These are phyloP conservation scores for Chlorella sp. DNA, from an alignment of 139 green algal species.

Conservation along the genomic window DNA sequence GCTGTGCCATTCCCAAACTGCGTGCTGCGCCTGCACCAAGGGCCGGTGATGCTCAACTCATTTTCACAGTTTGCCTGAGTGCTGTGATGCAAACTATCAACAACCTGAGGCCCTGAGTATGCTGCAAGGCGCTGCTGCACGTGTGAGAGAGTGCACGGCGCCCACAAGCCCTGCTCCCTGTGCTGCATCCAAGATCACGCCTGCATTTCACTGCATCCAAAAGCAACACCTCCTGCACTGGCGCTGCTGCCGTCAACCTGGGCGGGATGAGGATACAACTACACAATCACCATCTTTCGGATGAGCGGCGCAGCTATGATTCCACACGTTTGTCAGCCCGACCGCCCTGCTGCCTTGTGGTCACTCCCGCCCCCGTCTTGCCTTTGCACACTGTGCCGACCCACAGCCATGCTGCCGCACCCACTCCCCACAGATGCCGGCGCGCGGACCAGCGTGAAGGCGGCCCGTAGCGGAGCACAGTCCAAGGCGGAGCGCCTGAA, in stretches of 20 bases:
- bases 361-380: not conserved
- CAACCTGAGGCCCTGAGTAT: not conserved
- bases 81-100: slow-evolving; percentile 20
- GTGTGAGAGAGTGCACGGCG: no score
- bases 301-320: slow-evolving; percentile 27
- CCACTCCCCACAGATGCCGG: slow-evolving; percentile 11
- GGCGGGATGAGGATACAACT: slow-evolving; percentile 30
- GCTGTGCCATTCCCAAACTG: no score
- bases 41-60: not conserved
- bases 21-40: not conserved
- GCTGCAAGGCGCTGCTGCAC: not conserved
- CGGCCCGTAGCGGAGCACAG: slow-evolving; percentile 29
- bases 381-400: not conserved
- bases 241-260: no score
- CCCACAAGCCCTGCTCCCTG: not conserved
- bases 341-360: not conserved
- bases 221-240: not conserved
- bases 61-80: slow-evolving; percentile 41
- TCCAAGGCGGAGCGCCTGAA: slow-evolving; percentile 69
- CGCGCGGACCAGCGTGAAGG: not conserved
- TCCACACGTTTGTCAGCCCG: not conserved
- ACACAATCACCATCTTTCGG: slow-evolving; percentile 50
- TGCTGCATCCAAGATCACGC: not conserved
- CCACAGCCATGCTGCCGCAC: not conserved
- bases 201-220: not conserved